Conservation (phyloP, 805 yeast genomes). For the Starmerella bombicola region DNA sequence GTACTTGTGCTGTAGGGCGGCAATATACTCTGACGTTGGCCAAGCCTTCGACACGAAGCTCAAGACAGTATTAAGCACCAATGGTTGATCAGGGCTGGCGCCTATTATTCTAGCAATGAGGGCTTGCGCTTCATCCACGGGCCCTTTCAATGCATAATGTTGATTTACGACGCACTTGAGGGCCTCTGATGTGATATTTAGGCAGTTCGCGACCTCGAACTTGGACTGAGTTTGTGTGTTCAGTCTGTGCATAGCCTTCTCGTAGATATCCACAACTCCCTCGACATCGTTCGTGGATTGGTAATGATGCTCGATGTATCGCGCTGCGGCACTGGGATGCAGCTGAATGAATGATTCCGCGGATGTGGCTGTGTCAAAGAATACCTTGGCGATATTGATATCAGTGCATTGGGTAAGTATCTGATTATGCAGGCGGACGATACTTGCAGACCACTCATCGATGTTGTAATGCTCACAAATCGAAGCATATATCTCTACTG, state of each 20-base stretch:
- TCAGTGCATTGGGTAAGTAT: conserved; percentile 20
- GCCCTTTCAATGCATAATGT: conserved; percentile 16
- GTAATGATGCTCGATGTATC: conserved; percentile 15
- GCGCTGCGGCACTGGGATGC: conserved; percentile 23
- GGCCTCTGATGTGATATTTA: conserved; percentile 15
- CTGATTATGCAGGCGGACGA: conserved; percentile 21
- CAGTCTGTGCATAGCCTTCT: conserved; percentile 11
- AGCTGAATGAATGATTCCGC: conserved; percentile 14
- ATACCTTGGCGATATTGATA: conserved; percentile 15
- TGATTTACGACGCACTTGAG: conserved; percentile 11
- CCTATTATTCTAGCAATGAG: conserved; percentile 7
- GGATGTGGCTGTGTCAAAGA: conserved; percentile 18
- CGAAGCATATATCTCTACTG: conserved; percentile 20
- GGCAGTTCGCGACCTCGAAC: conserved; percentile 9
- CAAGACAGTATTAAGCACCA: conserved; percentile 17
- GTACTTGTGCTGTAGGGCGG: conserved; percentile 11
- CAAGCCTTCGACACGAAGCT: conserved; percentile 18
- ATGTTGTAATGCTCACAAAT: conserved; percentile 17
- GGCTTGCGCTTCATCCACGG: conserved; percentile 6
- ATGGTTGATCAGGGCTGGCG: conserved; percentile 5
- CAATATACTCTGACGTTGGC: conserved; percentile 16
- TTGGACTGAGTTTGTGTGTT: conserved; percentile 1
- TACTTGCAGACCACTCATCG: conserved; percentile 9
- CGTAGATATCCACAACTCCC: conserved; percentile 12
- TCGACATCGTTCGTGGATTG: conserved; percentile 9